Conservation (phyloP, 768 basidiomycete species). For the Tricholoma terreum region DNA sequence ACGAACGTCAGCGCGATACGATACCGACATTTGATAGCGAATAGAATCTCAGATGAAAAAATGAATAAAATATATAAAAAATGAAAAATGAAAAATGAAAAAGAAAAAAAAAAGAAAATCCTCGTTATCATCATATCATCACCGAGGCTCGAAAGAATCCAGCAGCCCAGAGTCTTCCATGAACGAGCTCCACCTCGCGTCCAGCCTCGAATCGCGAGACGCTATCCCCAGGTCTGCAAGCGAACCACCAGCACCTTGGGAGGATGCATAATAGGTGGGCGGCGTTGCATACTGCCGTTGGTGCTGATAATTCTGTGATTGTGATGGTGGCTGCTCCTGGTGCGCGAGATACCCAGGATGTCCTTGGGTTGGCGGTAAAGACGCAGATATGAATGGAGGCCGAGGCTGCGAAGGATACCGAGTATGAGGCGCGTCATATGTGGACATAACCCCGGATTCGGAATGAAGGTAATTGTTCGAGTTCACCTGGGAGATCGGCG, state of each 20-base stretch:
- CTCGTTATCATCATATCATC: not conserved
- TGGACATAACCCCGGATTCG: not conserved
- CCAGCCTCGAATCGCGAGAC: constrained; percentile 49
- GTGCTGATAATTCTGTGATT: constrained; percentile 14
- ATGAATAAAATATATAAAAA: too few relatives aligned
- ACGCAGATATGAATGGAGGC: not conserved
- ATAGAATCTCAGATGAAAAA: too few relatives aligned
- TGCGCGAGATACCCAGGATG: constrained; percentile 10
- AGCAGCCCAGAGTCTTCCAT: constrained; percentile 53
- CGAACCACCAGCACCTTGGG: constrained; percentile 29
- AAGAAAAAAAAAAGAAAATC: too few relatives aligned
- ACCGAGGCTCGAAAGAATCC: constrained; percentile 10
- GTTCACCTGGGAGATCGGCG: not conserved
- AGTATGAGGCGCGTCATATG: not conserved
- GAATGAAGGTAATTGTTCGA: not conserved
- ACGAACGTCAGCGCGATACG: not conserved
- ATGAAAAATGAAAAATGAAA: too few relatives aligned
- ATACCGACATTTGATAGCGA: not conserved
- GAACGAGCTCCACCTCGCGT: constrained; percentile 59
- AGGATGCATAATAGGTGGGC: not conserved
- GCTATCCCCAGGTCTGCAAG: constrained; percentile 61
- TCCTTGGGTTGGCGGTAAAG: not conserved
- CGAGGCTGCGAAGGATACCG: not conserved
- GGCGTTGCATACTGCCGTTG: constrained; percentile 5
- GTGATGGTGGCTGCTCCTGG: constrained; percentile 16